phyloP scores from a whole-genome alignment of 768 basidiomycete genomes.

The Lentinula guzmanii region DNA sequence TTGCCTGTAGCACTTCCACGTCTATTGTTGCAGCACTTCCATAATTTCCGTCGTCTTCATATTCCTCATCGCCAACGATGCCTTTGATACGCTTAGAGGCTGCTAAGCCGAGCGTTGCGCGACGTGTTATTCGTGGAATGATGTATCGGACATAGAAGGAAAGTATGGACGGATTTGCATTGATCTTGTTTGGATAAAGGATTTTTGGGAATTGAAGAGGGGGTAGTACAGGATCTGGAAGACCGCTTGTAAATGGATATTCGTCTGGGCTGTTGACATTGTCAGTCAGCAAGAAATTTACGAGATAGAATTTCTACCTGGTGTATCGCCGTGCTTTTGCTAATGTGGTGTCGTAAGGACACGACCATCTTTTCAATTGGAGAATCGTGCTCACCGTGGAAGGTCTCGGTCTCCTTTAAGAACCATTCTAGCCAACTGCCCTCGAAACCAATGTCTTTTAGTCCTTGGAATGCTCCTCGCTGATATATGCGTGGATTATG shows the following conservation, averaged over 20 bases:
- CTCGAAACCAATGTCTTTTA: conserved; percentile 64
- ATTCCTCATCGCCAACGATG: conserved; percentile 60
- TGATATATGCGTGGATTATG: conserved; percentile 89
- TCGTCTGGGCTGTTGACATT: conserved; percentile 77
- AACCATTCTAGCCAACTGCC: conserved; percentile 99
- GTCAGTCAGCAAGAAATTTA: neutral
- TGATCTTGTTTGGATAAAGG: conserved; percentile 73
- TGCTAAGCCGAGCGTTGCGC: conserved; percentile 62
- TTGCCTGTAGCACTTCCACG: conserved; percentile 94
- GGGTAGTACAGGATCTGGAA: conserved; percentile 79
- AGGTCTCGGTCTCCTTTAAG: conserved; percentile 87
- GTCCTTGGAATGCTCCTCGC: conserved; percentile 71
- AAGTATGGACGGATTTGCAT: conserved; percentile 82
- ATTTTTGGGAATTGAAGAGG: conserved; percentile 70
- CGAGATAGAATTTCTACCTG: conserved; percentile 41
- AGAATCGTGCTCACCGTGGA: conserved; percentile 67
- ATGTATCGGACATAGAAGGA: conserved; percentile 85
- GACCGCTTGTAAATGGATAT: conserved; percentile 83
- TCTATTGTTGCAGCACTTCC: conserved; percentile 94
- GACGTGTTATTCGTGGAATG: conserved; percentile 82
- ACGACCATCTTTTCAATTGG: neutral
- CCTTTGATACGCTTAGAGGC: conserved; percentile 62
- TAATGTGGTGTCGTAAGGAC: conserved; percentile 22
- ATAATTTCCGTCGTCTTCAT: conserved; percentile 95
- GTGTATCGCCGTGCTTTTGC: conserved; percentile 95